Evolutionary conservation across 2,329 filamentous ascomycete species (phyloP).

Genomic region (Arthrobotrys sinensis): DNA sequence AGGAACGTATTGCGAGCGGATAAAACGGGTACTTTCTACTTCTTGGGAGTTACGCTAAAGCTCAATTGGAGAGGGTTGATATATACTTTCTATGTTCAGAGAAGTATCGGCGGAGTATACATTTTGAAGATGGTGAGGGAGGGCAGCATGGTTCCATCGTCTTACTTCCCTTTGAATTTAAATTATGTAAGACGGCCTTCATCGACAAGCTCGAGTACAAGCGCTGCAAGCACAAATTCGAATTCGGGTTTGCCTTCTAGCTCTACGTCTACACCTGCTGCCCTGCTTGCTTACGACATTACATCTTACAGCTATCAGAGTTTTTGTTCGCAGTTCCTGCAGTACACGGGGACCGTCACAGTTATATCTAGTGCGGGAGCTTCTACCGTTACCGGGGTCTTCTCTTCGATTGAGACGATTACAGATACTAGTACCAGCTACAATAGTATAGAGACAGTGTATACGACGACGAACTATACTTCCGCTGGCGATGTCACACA

Average conservation of each 20-base stretch:
- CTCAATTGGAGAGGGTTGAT: conserved; percentile 13
- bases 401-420: background rate
- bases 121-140: conserved; percentile 6
- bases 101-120: background rate
- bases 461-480: background rate
- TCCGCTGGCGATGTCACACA: background rate
- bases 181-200: background rate
- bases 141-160: background rate
- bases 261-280: background rate
- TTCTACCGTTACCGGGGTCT: background rate
- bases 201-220: background rate
- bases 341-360: background rate
- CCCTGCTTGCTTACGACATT: background rate
- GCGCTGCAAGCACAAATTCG: background rate
- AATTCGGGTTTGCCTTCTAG: background rate
- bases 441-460: background rate
- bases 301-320: background rate
- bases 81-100: background rate
- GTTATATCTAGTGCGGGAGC: background rate
- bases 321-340: background rate
- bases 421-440: background rate
- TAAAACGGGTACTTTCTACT: conserved; percentile 7
- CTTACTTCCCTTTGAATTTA: background rate
- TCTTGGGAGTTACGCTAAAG: background rate
- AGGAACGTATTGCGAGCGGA: background rate